phyloP scores from a whole-genome alignment of 2,329 filamentous ascomycete genomes.

The Microcyclosporella mali region DNA sequence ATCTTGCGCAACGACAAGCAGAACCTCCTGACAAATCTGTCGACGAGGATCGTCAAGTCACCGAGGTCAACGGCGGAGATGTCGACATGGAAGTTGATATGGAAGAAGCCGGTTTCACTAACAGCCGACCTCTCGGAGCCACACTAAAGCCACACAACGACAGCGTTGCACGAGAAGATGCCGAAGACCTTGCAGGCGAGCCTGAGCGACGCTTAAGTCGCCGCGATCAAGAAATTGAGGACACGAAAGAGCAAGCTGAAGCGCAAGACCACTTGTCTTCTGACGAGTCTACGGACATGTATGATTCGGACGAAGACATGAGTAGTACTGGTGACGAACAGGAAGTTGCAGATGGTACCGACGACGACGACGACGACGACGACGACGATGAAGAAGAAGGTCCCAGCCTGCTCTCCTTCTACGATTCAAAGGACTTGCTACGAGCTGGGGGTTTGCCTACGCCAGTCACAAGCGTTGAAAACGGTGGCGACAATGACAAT shows the following conservation, averaged over 20 bases:
- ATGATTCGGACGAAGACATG: constrained; percentile 34
- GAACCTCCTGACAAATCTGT: constrained; percentile 27
- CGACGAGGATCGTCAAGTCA: constrained; percentile 7
- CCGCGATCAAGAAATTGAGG: neutral
- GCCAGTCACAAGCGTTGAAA: constrained; percentile 29
- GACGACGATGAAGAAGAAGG: constrained; percentile 20
- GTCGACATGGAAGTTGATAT: constrained; percentile 7
- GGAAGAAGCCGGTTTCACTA: neutral
- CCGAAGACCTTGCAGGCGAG: too few relatives aligned
- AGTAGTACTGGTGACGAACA: constrained; percentile 33
- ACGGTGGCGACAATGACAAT: constrained; percentile 20
- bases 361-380: constrained; percentile 23
- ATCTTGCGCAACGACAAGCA: constrained; percentile 24
- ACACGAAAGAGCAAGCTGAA: constrained; percentile 32
- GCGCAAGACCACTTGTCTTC: constrained; percentile 34
- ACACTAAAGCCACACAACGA: too few relatives aligned
- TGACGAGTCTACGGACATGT: constrained; percentile 36
- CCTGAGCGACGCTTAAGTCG: neutral
- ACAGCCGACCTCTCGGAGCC: too few relatives aligned
- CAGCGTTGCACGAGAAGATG: too few relatives aligned
- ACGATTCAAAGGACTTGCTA: constrained; percentile 21
- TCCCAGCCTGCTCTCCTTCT: constrained; percentile 24
- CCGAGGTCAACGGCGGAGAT: constrained; percentile 7
- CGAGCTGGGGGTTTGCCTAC: constrained; percentile 28
- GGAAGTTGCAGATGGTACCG: constrained; percentile 23